A percentile compares a stretch with the other conserved stretches of the same genome.
Conservation (phyloP, 768 basidiomycete genomes). For the Grammothele lineata region DNA sequence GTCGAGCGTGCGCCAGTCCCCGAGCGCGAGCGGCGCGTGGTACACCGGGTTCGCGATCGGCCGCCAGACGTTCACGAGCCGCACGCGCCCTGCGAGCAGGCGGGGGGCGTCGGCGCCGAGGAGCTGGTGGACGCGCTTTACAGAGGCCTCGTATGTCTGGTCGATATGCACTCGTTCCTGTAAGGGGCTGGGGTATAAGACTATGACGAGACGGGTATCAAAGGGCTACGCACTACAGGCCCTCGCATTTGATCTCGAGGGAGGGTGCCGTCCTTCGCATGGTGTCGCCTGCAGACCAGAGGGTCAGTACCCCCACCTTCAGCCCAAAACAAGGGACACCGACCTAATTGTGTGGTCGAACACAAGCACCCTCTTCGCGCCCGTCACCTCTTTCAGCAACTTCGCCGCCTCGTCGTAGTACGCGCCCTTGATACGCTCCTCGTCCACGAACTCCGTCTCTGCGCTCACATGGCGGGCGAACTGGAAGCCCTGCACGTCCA, state of each 20-base stretch:
- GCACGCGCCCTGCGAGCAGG: conserved; percentile 36
- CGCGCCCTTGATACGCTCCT: conserved; percentile 30
- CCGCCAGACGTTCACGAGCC: conserved; percentile 47
- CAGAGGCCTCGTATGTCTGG: conserved; percentile 35
- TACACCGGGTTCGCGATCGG: conserved; percentile 37
- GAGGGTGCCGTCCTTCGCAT: conserved; percentile 11
- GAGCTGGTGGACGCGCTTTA: conserved; percentile 35
- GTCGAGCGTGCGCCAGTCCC: conserved; percentile 37
- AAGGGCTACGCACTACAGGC: too few relatives aligned
- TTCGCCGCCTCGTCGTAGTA: conserved; percentile 42
- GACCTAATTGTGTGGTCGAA: conserved; percentile 43
- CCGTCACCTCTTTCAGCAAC: conserved; percentile 35
- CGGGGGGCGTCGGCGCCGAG: conserved; percentile 38
- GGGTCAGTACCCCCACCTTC: too few relatives aligned
- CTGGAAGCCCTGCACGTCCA: conserved; percentile 44
- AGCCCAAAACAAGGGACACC: not conserved
- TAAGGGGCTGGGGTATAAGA: too few relatives aligned
- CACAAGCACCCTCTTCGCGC: conserved; percentile 37
- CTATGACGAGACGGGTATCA: too few relatives aligned
- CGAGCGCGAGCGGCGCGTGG: conserved; percentile 38
- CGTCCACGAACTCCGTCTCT: conserved; percentile 38
- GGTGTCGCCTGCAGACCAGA: conserved; percentile 7
- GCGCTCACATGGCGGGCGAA: conserved; percentile 29
- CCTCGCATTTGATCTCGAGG: conserved; percentile 4
- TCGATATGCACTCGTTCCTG: conserved; percentile 42